Percentiles rank a stretch among this genome's conserved stretches.
Evolutionary conservation across 2,329 filamentous ascomycete species (phyloP).

Genomic region (Botrytis sinoallii): DNA sequence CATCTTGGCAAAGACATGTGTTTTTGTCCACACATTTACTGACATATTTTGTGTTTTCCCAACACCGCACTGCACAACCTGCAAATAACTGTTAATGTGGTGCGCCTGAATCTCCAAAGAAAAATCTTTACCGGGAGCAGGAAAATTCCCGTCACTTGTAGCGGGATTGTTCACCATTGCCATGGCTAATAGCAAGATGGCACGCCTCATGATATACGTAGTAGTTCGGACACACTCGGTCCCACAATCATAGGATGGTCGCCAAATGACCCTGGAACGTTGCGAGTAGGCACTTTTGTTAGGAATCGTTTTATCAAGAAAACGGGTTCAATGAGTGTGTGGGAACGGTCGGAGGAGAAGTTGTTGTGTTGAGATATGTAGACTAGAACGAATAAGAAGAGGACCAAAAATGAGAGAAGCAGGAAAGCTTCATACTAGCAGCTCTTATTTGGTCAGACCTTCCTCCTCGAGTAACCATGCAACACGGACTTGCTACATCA

Average conservation of each 20-base stretch:
- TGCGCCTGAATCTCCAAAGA: neutral
- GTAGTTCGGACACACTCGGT: neutral
- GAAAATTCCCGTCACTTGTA: conserved; percentile 20
- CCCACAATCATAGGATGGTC: neutral
- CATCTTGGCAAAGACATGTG: conserved; percentile 37
- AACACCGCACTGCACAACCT: conserved; percentile 38
- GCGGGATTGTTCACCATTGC: conserved; percentile 21
- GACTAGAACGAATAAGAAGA: neutral
- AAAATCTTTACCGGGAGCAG: conserved; percentile 24
- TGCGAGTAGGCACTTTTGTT: neutral
- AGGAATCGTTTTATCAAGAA: neutral
- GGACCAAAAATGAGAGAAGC: neutral
- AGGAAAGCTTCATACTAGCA: neutral
- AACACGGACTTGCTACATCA: neutral
- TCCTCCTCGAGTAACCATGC: neutral
- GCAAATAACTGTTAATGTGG: conserved; percentile 9
- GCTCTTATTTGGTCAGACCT: neutral
- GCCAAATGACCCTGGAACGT: neutral
- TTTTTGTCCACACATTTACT: conserved; percentile 35
- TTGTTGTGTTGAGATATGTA: neutral
- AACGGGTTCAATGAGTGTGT: neutral
- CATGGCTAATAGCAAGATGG: conserved; percentile 20
- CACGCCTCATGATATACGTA: conserved; percentile 18
- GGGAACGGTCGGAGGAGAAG: neutral
- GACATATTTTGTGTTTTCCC: conserved; percentile 40